Conservation (phyloP, 2,329 filamentous ascomycete species). For the Chalaropsis ovoidea region DNA sequence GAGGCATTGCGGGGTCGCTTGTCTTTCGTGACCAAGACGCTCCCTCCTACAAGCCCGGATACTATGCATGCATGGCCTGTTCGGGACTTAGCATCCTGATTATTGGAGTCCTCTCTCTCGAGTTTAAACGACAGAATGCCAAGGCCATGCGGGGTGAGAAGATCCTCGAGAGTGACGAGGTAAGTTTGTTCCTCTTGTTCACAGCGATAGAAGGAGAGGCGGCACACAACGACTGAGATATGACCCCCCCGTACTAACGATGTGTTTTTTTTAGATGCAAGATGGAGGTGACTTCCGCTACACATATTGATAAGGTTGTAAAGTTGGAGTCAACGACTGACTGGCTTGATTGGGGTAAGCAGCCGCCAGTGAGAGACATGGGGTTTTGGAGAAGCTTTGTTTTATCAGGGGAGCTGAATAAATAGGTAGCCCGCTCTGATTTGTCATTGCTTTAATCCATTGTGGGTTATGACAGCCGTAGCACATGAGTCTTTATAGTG, state of each 20-base stretch:
- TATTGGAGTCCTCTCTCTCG: constrained; percentile 35
- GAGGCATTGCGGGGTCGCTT: constrained; percentile 64
- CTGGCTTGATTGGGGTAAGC: not conserved
- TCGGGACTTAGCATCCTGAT: constrained; percentile 39
- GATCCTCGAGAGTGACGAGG: constrained; percentile 42
- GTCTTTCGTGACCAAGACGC: constrained; percentile 56
- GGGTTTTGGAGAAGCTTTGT: not conserved
- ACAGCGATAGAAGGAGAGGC: too few relatives aligned
- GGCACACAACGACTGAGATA: not conserved
- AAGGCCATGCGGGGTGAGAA: constrained; percentile 46
- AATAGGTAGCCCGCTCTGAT: too few relatives aligned
- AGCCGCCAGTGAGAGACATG: not conserved
- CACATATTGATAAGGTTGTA: constrained; percentile 18
- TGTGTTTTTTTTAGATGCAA: constrained; percentile 24
- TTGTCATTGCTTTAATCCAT: too few relatives aligned
- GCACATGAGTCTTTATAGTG: too few relatives aligned
- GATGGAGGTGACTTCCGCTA: constrained; percentile 24
- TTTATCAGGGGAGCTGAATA: too few relatives aligned
- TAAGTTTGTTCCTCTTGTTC: constrained; percentile 27
- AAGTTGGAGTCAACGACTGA: not conserved
- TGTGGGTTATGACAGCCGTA: too few relatives aligned
- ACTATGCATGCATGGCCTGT: constrained; percentile 47
- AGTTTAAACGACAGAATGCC: constrained; percentile 39
- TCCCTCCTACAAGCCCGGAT: constrained; percentile 45
- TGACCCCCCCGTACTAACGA: not conserved